Evolutionary conservation across 257 asterid genomes (phyloP).

Genomic region (Solanum bukasovii): DNA sequence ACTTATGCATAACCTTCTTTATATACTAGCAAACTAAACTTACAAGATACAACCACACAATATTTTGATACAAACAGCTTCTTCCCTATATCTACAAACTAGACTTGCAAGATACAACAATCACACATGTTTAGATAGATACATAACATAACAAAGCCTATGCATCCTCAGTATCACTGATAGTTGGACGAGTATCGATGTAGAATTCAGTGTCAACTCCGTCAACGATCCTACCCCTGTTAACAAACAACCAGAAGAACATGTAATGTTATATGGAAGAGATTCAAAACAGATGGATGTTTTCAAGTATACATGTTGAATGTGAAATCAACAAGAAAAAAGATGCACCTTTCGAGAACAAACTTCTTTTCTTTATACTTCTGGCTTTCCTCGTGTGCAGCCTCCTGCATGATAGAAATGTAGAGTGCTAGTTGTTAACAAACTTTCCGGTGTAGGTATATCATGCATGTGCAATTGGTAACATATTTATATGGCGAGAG

Average conservation of each 20-base stretch:
- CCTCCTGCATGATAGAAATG: slow-evolving; percentile 30
- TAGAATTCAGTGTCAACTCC: slow-evolving; percentile 56
- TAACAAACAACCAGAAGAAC: neutral
- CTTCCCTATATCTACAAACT: neutral
- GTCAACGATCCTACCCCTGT: slow-evolving; percentile 56
- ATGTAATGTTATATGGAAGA: neutral
- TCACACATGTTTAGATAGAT: neutral
- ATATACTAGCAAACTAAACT: neutral
- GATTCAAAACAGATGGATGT: neutral
- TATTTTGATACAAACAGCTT: neutral
- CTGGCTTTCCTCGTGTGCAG: slow-evolving; percentile 58
- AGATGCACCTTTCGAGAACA: slow-evolving; percentile 55
- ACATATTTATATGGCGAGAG: too few species aligned
- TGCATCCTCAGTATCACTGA: slow-evolving; percentile 41
- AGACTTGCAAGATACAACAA: neutral
- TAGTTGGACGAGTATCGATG: slow-evolving; percentile 30
- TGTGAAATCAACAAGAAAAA: neutral
- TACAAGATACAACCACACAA: neutral
- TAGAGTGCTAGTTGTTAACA: neutral
- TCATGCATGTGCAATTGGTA: neutral
- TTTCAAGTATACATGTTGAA: neutral
- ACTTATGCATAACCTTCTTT: neutral
- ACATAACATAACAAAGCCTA: slow-evolving; percentile 3
- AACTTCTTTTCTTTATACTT: slow-evolving; percentile 76
- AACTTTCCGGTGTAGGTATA: neutral